Evolutionary conservation across 768 basidiomycete species (phyloP), one percentile per base, ranked within the genome.

Genomic region (Boletus eberwhitei): DNA sequence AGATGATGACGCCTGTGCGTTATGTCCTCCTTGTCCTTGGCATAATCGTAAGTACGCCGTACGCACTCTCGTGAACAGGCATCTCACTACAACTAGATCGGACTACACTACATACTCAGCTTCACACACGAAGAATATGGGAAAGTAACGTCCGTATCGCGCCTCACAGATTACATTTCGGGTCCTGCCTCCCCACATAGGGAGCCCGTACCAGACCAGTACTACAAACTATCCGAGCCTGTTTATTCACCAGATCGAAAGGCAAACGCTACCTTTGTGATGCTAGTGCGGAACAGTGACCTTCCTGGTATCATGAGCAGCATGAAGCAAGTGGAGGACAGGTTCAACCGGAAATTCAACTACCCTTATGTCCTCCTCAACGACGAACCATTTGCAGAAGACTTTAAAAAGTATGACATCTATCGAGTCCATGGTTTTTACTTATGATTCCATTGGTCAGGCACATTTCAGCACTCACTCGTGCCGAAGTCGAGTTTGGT

Each of bases 291-390:
- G 39, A 90, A 90, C 64, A 71, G 73, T 32, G 88, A 90, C 55
- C 59, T 86, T 8, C 59, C 77, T n/a, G 77, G 79, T 17, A 80
- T 85, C 41, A 71, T 88, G 50, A 71, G 73, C 37, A 87, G 85
- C 58, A 84, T 93, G 60, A 80, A 80, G 58, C 81, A 88, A 68
- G 72, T 93, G 73, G 96, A 98, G 73, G 87, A 91, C 65, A 76
- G 88, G 38, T 97, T 97, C 75, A 98, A 98, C 71, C 74, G 76
- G 41, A 80, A 78, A 56, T 88, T 82, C 61, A 77, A 80, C 21
- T 96, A 97, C 64, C 90, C 92, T 5, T 97, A 90, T 70, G 86
- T 93, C 24, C 88, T 97, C 72, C 75, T 98, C 55, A 96, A 96
- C 67, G 93, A 97, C 46, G 81, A 82, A 58, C 81, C 83, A 0